phyloP scores from a whole-genome alignment of 2,329 filamentous ascomycete genomes.

The Penicillium freii region DNA sequence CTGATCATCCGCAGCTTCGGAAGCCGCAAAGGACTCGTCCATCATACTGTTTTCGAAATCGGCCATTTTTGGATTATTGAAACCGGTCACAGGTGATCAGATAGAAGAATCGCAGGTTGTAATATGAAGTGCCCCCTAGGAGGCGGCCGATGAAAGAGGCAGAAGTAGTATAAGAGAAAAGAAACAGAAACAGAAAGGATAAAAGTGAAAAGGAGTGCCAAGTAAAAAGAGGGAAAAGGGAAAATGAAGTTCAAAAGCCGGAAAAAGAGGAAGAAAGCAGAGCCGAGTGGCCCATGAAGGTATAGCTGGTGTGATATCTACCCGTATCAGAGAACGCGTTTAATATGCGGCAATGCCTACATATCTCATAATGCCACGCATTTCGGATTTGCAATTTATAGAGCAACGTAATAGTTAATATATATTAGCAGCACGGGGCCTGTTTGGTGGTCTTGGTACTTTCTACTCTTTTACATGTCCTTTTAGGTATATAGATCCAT shows the following conservation, averaged over 20 bases:
- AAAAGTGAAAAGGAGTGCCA: constrained; percentile 9
- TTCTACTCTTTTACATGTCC: no score
- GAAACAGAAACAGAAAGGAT: constrained; percentile 7
- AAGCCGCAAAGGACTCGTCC: constrained; percentile 38
- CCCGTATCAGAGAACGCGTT: constrained; percentile 17
- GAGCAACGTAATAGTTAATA: neutral
- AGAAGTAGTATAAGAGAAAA: constrained; percentile 6
- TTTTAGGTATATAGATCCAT: no score
- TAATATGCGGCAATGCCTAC: neutral
- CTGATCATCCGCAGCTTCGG: constrained; percentile 40
- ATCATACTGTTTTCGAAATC: constrained; percentile 34
- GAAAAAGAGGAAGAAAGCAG: constrained; percentile 16
- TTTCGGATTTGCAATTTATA: neutral
- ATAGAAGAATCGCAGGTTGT: constrained; percentile 5
- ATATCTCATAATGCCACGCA: constrained; percentile 3
- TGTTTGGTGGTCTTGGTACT: no score
- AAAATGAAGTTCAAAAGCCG: constrained; percentile 11
- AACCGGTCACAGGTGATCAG: neutral
- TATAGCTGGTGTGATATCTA: constrained; percentile 23
- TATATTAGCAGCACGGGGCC: no score
- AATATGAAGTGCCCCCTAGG: constrained; percentile 16
- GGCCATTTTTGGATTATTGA: constrained; percentile 28
- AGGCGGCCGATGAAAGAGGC: constrained; percentile 15
- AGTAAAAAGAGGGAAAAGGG: constrained; percentile 12
- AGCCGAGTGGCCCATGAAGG: constrained; percentile 18